phyloP scores from a whole-genome alignment of 306 rosid genomes.

The Phaseolus lunatus region DNA sequence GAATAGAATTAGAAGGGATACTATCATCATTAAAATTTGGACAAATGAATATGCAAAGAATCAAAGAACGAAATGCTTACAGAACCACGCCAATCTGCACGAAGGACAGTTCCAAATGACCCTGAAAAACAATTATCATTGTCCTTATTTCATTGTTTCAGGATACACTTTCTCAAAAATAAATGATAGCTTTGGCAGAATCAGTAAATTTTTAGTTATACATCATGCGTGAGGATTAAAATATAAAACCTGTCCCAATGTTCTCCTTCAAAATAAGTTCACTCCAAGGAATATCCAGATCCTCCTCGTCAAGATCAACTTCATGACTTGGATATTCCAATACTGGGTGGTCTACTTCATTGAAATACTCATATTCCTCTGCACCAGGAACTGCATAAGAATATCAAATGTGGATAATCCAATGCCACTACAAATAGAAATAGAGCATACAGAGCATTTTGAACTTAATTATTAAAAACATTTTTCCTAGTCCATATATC shows the following conservation, averaged over 20 bases:
- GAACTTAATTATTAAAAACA: conserved; percentile 29
- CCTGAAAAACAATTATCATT: conserved; percentile 67
- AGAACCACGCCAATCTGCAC: conserved; percentile 95
- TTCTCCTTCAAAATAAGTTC: conserved; percentile 78
- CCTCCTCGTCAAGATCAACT: conserved; percentile 62
- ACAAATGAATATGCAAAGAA: conserved; percentile 28
- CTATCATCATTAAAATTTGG: conserved; percentile 10
- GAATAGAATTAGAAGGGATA: conserved; percentile 15
- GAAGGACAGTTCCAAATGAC: conserved; percentile 92
- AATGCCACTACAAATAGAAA: conserved; percentile 38
- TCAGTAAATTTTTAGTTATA: conserved; percentile 7
- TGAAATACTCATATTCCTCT: conserved; percentile 41
- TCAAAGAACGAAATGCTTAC: conserved; percentile 61
- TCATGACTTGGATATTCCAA: conserved; percentile 52
- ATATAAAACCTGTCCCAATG: conserved; percentile 83
- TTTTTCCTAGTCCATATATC: neutral
- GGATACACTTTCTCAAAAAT: conserved; percentile 17
- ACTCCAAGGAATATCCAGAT: conserved; percentile 79
- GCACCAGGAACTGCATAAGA: conserved; percentile 44
- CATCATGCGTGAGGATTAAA: conserved; percentile 26
- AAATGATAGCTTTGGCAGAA: conserved; percentile 28
- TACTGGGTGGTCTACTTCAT: conserved; percentile 48
- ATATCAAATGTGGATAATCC: conserved; percentile 24
- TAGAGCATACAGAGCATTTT: conserved; percentile 19
- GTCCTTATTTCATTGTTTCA: conserved; percentile 32